phyloP scores from a whole-genome alignment of 2,329 filamentous ascomycete species.

The Colletotrichum phormii region DNA sequence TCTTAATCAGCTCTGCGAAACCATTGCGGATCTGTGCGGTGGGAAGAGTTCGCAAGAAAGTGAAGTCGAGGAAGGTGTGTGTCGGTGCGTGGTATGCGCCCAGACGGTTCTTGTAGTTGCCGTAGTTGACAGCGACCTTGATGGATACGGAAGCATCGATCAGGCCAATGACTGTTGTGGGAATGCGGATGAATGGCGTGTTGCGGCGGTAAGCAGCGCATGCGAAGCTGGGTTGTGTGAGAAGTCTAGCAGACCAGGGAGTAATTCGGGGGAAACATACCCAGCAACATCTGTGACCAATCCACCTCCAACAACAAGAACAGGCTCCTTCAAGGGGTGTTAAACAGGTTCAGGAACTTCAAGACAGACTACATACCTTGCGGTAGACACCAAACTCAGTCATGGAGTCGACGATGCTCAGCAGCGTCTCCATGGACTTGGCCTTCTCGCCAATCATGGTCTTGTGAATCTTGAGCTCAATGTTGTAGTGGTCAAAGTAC shows the following conservation, averaged over 20 bases:
- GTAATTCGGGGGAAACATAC: conserved; percentile 53
- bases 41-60: conserved; percentile 76
- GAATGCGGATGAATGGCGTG: conserved; percentile 80
- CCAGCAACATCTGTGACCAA: conserved; percentile 81
- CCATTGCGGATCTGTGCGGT: conserved; percentile 77
- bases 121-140: conserved; percentile 84
- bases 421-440: conserved; percentile 77
- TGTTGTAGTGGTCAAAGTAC: conserved; percentile 74
- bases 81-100: conserved; percentile 79
- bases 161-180: conserved; percentile 79
- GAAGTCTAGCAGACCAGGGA: neutral
- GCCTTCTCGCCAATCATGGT: conserved; percentile 82
- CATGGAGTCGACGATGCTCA: conserved; percentile 80
- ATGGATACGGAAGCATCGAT: conserved; percentile 82
- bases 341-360: neutral
- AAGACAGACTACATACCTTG: conserved; percentile 54
- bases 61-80: conserved; percentile 80
- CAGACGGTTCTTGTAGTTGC: conserved; percentile 80
- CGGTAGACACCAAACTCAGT: conserved; percentile 77
- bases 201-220: conserved; percentile 78
- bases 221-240: conserved; percentile 63
- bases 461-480: conserved; percentile 75
- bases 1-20: conserved; percentile 82
- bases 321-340: conserved; percentile 63
- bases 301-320: conserved; percentile 75